A percentile compares a stretch with the other conserved stretches of the same genome.
phyloP scores from a whole-genome alignment of 352 stramenopile species.

The Plasmopara muralis region DNA sequence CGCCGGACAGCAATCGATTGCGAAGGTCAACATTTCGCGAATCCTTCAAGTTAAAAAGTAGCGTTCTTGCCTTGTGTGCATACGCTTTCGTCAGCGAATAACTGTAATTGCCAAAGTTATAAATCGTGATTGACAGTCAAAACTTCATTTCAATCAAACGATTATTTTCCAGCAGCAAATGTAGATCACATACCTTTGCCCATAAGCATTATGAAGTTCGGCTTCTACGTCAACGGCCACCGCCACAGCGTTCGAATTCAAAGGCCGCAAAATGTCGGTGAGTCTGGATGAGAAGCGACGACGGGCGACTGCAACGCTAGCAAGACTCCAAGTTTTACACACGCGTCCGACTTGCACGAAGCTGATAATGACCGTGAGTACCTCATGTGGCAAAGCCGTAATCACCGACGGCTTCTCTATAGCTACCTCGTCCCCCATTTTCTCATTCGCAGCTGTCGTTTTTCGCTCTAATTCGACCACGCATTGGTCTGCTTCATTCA shows the following conservation, averaged over 20 bases:
- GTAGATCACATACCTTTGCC: conserved; percentile 36
- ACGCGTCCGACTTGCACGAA: conserved; percentile 69
- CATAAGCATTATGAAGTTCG: conserved; percentile 50
- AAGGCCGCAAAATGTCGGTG: conserved; percentile 42
- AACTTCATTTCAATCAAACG: too few relatives aligned
- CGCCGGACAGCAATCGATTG: conserved; percentile 56
- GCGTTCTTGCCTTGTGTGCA: conserved; percentile 66
- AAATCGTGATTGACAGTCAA: too few relatives aligned
- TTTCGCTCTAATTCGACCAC: neutral
- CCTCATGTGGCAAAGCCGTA: conserved; percentile 59
- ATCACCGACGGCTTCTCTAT: conserved; percentile 17
- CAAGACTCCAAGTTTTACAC: conserved; percentile 78
- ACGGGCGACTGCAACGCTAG: conserved; percentile 51
- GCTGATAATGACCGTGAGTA: conserved; percentile 61
- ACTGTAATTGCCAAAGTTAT: conserved; percentile 14
- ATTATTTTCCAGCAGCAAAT: too few relatives aligned
- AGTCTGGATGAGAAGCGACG: conserved; percentile 55
- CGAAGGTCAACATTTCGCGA: conserved; percentile 55
- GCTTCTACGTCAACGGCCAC: conserved; percentile 53
- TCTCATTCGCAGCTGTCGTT: neutral
- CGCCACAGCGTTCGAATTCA: conserved; percentile 34
- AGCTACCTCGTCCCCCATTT: neutral
- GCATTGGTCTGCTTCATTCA: neutral
- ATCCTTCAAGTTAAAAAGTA: conserved; percentile 83
- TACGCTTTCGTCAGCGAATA: conserved; percentile 72